These are phyloP conservation scores for Silene vulgaris DNA, from an alignment of 179 eudicot genomes.

Conservation along the genomic window DNA sequence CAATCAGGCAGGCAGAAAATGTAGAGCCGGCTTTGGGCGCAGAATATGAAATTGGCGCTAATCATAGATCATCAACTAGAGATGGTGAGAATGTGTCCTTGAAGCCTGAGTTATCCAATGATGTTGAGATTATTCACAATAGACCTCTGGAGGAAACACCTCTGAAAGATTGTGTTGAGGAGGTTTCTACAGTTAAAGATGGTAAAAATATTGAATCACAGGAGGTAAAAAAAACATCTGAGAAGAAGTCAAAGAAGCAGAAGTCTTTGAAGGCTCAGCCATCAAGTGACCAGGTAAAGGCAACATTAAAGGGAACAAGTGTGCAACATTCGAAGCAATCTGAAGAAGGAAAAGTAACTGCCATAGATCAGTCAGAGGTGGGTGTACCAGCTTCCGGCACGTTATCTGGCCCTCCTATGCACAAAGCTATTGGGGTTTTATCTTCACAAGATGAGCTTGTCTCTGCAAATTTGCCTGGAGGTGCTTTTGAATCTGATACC, in stretches of 20 bases:
- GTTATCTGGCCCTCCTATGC: constrained; percentile 16
- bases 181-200: constrained; percentile 37
- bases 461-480: constrained; percentile 13
- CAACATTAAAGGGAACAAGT: constrained; percentile 33
- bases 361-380: constrained; percentile 25
- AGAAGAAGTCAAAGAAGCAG: constrained; percentile 73
- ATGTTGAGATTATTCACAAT: constrained; percentile 20
- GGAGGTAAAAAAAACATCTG: constrained; percentile 59
- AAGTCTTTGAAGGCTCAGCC: constrained; percentile 70
- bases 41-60: constrained; percentile 20
- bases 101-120: constrained; percentile 30
- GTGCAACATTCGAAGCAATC: constrained; percentile 43
- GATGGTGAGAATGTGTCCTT: constrained; percentile 22
- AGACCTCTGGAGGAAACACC: constrained; percentile 28
- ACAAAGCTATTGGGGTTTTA: constrained; percentile 23
- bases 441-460: constrained; percentile 23
- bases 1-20: constrained; percentile 28
- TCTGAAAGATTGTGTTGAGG: constrained; percentile 29
- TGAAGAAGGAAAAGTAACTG: constrained; percentile 31
- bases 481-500: constrained; percentile 29
- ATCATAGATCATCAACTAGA: constrained; percentile 23
- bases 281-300: constrained; percentile 56
- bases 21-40: constrained; percentile 23
- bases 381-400: constrained; percentile 20
- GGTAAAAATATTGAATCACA: constrained; percentile 41